Conservation (phyloP, 1,284 basidiomycete species). For the Trichosporon sp. region DNA sequence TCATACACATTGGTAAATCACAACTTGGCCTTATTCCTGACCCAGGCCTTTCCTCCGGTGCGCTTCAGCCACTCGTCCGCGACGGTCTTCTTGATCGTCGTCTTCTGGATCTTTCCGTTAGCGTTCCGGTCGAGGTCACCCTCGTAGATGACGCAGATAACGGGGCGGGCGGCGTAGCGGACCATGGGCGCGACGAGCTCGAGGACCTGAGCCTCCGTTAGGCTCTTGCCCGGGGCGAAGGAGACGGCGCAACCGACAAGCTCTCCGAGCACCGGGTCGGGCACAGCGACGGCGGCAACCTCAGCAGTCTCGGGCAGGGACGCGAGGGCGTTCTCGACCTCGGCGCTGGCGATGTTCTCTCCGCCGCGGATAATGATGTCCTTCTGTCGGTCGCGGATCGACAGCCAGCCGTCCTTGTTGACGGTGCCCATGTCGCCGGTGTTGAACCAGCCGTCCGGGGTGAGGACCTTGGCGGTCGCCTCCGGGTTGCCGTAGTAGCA, state of each 20-base stretch:
- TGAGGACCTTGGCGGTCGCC: slow-evolving; percentile 16
- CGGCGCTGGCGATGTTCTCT: slow-evolving; percentile 38
- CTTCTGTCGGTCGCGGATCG: slow-evolving; percentile 36
- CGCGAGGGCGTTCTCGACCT: slow-evolving; percentile 42
- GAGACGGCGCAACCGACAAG: slow-evolving; percentile 36
- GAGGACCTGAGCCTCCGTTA: slow-evolving; percentile 2
- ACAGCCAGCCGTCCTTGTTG: slow-evolving; percentile 37
- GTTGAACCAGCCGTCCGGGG: slow-evolving; percentile 44
- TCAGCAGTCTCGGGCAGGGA: slow-evolving; percentile 30
- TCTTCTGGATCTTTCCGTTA: slow-evolving; percentile 23
- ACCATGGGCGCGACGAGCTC: slow-evolving; percentile 9
- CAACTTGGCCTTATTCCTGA: slow-evolving; percentile 7
- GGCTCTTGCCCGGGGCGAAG: slow-evolving; percentile 17
- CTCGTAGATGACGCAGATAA: slow-evolving; percentile 7
- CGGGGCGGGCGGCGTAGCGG: slow-evolving; percentile 12
- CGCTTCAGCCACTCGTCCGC: slow-evolving; percentile 10
- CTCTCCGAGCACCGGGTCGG: slow-evolving; percentile 36
- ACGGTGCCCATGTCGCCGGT: slow-evolving; percentile 39
- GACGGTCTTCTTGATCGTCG: slow-evolving; percentile 17
- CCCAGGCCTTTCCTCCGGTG: background rate
- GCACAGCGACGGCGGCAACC: slow-evolving; percentile 37
- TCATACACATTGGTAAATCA: background rate
- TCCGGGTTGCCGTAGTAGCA: slow-evolving; percentile 33
- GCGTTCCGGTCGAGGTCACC: slow-evolving; percentile 17
- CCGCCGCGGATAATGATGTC: slow-evolving; percentile 48